Evolutionary conservation across 495 filamentous ascomycete genomes (phyloP).

Genomic region (Penicillium crystallinum): DNA sequence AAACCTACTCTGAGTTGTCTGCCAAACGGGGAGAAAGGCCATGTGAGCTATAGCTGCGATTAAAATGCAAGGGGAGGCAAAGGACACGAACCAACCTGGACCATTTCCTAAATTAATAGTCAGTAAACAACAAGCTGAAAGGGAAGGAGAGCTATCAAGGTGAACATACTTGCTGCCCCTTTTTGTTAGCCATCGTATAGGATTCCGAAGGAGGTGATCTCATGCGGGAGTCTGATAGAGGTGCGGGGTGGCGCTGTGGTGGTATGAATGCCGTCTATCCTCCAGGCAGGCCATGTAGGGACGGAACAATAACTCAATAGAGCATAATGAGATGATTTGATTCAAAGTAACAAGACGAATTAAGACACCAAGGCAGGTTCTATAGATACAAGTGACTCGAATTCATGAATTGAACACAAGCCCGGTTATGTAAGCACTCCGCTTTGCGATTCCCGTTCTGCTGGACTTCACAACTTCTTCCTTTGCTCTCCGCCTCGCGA

Average conservation of each 20-base stretch:
- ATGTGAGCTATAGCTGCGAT: conserved; percentile 23
- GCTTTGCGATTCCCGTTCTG: conserved; percentile 12
- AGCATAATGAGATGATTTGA: background rate
- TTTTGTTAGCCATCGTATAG: conserved; percentile 53
- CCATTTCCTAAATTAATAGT: conserved; percentile 74
- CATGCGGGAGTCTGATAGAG: conserved; percentile 15
- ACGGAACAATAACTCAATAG: conserved; percentile 3
- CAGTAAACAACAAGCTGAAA: conserved; percentile 4
- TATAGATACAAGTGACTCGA: background rate
- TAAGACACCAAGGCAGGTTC: background rate
- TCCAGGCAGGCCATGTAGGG: conserved; percentile 15
- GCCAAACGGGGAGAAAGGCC: conserved; percentile 2
- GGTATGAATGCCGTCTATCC: conserved; percentile 8
- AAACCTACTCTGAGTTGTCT: conserved; percentile 52
- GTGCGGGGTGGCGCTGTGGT: conserved; percentile 24
- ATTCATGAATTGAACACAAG: background rate
- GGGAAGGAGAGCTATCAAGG: background rate
- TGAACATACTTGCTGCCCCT: conserved; percentile 63
- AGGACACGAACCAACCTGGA: conserved; percentile 87
- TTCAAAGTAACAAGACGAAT: background rate
- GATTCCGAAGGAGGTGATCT: conserved; percentile 16
- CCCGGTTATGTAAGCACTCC: conserved; percentile 16
- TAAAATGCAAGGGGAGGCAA: conserved; percentile 20
- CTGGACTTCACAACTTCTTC: conserved; percentile 6
- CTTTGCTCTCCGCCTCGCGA: background rate